These are phyloP conservation scores for Trichoderma sp. DNA, from an alignment of 2,329 filamentous ascomycete species.

Conservation along the genomic window DNA sequence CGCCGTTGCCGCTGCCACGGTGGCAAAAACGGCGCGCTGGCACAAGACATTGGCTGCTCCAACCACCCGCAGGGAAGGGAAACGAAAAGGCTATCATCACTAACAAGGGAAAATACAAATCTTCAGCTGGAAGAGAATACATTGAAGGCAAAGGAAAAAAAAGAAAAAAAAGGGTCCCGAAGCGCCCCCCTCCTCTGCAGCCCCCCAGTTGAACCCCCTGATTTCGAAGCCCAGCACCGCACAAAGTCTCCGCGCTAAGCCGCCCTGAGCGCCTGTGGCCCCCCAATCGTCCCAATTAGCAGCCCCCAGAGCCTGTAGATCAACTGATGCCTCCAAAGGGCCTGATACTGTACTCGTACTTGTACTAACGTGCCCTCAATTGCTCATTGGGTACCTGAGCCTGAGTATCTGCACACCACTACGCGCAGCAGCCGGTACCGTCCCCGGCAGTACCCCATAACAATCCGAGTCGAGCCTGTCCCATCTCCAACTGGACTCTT, in stretches of 20 bases:
- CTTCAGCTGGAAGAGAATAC: background rate
- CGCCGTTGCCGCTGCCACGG: background rate
- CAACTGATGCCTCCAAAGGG: conserved; percentile 16
- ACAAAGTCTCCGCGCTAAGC: conserved; percentile 5
- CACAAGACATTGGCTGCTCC: background rate
- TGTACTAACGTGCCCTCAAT: background rate
- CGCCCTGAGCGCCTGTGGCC: background rate
- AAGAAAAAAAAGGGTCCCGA: conserved; percentile 5
- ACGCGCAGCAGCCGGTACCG: background rate
- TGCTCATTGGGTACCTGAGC: background rate
- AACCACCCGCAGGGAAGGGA: background rate
- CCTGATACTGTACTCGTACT: background rate
- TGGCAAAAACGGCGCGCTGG: background rate
- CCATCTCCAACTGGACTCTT: background rate
- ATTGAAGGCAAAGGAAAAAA: background rate
- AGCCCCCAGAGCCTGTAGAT: conserved; percentile 20
- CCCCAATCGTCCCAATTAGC: conserved; percentile 14
- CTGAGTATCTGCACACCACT: background rate
- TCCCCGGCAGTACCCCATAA: background rate
- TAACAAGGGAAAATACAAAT: background rate
- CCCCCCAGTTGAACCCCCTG: conserved; percentile 13
- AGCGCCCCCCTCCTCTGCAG: conserved; percentile 7
- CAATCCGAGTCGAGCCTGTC: background rate
- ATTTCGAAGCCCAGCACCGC: conserved; percentile 12
- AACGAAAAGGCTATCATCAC: background rate